Evolutionary conservation across 2,329 filamentous ascomycete species (phyloP).

Genomic region (Myriosclerotinia duriaeana): DNA sequence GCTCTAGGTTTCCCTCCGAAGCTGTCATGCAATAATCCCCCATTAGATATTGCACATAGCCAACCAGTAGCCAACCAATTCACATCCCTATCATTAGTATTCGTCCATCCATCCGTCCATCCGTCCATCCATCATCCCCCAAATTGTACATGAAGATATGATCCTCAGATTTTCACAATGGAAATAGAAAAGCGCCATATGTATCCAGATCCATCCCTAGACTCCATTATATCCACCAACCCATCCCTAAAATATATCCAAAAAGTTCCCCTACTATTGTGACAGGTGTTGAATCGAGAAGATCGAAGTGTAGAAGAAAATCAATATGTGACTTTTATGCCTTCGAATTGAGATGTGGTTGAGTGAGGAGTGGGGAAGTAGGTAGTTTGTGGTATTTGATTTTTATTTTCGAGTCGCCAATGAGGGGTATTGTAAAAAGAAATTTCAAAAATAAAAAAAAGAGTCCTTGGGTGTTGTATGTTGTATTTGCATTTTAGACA

Average conservation of each 20-base stretch:
- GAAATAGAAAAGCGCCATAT: not conserved
- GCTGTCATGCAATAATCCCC: not conserved
- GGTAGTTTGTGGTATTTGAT: not conserved
- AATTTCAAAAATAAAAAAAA: too few species aligned
- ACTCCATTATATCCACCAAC: slow-evolving; percentile 11
- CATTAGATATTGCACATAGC: not conserved
- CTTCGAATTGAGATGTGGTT: not conserved
- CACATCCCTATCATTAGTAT: not conserved
- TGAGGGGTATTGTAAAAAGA: not conserved
- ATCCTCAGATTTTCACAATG: not conserved
- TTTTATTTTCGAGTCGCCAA: not conserved
- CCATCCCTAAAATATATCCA: not conserved
- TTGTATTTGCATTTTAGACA: slow-evolving; percentile 10
- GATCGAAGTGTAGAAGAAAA: not conserved
- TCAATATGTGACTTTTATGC: not conserved
- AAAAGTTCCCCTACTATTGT: not conserved
- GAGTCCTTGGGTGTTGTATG: too few species aligned
- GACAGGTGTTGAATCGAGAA: not conserved
- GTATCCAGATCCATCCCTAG: not conserved
- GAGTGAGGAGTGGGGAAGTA: not conserved
- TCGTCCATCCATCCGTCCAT: not conserved
- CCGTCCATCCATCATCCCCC: too few species aligned
- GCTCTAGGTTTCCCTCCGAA: not conserved
- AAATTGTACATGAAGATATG: not conserved
- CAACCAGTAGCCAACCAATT: not conserved